Evolutionary conservation across 2,329 filamentous ascomycete genomes (phyloP).

Genomic region (Thermochaetoides dissita): DNA sequence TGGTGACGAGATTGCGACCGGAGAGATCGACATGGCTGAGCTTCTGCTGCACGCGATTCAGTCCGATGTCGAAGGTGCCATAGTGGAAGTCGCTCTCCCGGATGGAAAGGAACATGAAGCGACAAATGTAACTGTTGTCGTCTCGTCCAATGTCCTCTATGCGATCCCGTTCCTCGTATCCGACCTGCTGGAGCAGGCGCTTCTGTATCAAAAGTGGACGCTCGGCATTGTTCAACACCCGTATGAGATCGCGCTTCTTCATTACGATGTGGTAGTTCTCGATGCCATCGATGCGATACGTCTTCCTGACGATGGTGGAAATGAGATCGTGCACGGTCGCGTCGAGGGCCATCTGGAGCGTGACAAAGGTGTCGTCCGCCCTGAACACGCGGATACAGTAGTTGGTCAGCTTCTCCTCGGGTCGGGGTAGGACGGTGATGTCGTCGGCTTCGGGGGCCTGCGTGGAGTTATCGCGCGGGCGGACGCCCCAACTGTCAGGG

Average conservation of each 20-base stretch:
- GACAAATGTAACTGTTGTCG: slow-evolving; percentile 92
- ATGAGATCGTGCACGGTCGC: slow-evolving; percentile 79
- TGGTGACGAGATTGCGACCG: slow-evolving; percentile 80
- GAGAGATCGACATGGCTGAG: slow-evolving; percentile 89
- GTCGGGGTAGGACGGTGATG: slow-evolving; percentile 47
- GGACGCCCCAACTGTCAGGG: slow-evolving; percentile 92
- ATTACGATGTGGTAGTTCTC: slow-evolving; percentile 94
- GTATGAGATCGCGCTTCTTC: slow-evolving; percentile 78
- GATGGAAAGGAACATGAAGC: slow-evolving; percentile 85
- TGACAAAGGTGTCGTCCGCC: slow-evolving; percentile 85
- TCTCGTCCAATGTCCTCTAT: slow-evolving; percentile 90
- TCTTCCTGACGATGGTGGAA: slow-evolving; percentile 84
- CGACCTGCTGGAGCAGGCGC: slow-evolving; percentile 74
- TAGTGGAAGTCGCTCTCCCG: slow-evolving; percentile 71
- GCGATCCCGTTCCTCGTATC: slow-evolving; percentile 73
- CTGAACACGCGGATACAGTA: slow-evolving; percentile 95
- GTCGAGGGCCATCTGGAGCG: slow-evolving; percentile 70
- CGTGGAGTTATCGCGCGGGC: slow-evolving; percentile 33
- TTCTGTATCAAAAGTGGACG: slow-evolving; percentile 86
- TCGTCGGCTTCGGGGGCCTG: slow-evolving; percentile 46
- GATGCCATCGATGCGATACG: slow-evolving; percentile 75
- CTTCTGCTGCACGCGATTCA: slow-evolving; percentile 64
- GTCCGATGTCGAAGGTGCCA: slow-evolving; percentile 63
- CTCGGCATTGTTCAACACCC: slow-evolving; percentile 65
- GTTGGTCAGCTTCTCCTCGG: slow-evolving; percentile 59